Percentiles rank a stretch among this genome's conserved stretches.
These are phyloP conservation scores for Syncephalastrum racemosum DNA, from an alignment of 371 early-diverging fungal genomes.

Conservation along the genomic window DNA sequence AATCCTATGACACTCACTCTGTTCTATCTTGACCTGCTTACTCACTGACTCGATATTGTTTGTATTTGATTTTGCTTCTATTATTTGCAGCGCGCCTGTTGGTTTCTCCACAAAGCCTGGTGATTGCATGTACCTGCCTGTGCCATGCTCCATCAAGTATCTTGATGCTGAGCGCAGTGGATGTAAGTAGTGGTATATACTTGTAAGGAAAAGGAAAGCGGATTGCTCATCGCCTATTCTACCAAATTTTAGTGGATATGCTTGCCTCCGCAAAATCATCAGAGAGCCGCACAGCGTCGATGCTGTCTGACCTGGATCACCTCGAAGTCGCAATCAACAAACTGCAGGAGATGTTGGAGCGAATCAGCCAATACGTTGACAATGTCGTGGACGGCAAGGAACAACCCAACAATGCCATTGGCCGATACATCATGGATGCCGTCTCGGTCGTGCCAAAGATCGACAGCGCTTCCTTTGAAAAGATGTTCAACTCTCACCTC, in stretches of 20 bases:
- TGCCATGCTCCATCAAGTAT: slow-evolving; percentile 87
- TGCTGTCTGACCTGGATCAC: slow-evolving; percentile 88
- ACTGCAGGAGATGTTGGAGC: slow-evolving; percentile 83
- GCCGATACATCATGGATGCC: slow-evolving; percentile 92
- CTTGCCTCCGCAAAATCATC: slow-evolving; percentile 70
- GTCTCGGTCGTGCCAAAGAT: slow-evolving; percentile 89
- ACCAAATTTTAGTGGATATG: slow-evolving; percentile 62
- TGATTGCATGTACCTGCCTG: slow-evolving; percentile 83
- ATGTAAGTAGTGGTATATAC: slow-evolving; percentile 54
- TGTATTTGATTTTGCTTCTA: background rate
- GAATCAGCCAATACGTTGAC: slow-evolving; percentile 83
- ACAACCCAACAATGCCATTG: slow-evolving; percentile 79
- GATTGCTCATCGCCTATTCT: background rate
- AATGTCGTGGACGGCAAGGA: slow-evolving; percentile 69
- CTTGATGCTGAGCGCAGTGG: slow-evolving; percentile 86
- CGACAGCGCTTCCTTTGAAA: slow-evolving; percentile 81
- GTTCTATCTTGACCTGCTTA: background rate
- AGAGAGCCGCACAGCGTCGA: slow-evolving; percentile 55
- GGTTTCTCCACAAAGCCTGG: slow-evolving; percentile 68
- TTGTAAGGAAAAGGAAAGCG: background rate
- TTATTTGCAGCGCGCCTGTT: slow-evolving; percentile 61
- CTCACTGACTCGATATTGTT: background rate
- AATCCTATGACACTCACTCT: background rate
- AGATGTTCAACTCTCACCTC: slow-evolving; percentile 89
- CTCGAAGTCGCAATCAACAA: slow-evolving; percentile 78